A percentile compares a stretch with the other conserved stretches of the same genome.
Conservation (phyloP, 73 alveolate species). For the Paramecium caudatum region DNA sequence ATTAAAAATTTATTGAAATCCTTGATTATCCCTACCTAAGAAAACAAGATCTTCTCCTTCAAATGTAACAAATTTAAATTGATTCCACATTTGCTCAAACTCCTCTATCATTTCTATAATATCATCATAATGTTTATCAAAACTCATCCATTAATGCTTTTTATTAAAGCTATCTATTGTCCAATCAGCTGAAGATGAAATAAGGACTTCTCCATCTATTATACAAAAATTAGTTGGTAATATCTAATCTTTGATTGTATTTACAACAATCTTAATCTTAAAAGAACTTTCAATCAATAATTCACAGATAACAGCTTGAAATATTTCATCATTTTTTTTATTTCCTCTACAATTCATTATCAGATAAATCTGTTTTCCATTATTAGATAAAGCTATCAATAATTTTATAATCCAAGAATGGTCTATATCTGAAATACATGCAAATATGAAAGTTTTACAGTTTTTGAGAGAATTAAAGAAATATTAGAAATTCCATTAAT, state of each 20-base stretch:
- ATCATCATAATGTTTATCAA: slow-evolving; percentile 18
- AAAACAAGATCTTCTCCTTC: not conserved
- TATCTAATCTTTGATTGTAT: not conserved
- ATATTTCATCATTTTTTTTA: slow-evolving; percentile 9
- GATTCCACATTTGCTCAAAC: slow-evolving; percentile 8
- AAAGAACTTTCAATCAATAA: not conserved
- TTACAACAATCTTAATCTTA: slow-evolving; percentile 6
- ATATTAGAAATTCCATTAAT: slow-evolving; percentile 26
- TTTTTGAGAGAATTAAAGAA: not conserved
- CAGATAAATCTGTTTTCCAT: not conserved
- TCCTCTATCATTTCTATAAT: not conserved
- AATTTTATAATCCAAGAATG: slow-evolving; percentile 49
- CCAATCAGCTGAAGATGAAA: slow-evolving; percentile 10
- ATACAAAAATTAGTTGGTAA: slow-evolving; percentile 26
- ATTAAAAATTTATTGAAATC: not conserved
- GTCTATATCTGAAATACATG: slow-evolving; percentile 14
- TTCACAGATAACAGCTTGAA: slow-evolving; percentile 22
- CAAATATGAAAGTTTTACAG: not conserved
- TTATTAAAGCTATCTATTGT: not conserved
- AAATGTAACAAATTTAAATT: slow-evolving; percentile 29
- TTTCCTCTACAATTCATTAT: not conserved
- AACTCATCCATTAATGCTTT: slow-evolving; percentile 4
- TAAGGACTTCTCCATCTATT: not conserved
- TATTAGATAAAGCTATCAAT: not conserved
- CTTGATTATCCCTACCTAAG: not conserved